These are phyloP conservation scores for Xerocomus brunneocitrinus DNA, from an alignment of 768 basidiomycete species.

Conservation along the genomic window DNA sequence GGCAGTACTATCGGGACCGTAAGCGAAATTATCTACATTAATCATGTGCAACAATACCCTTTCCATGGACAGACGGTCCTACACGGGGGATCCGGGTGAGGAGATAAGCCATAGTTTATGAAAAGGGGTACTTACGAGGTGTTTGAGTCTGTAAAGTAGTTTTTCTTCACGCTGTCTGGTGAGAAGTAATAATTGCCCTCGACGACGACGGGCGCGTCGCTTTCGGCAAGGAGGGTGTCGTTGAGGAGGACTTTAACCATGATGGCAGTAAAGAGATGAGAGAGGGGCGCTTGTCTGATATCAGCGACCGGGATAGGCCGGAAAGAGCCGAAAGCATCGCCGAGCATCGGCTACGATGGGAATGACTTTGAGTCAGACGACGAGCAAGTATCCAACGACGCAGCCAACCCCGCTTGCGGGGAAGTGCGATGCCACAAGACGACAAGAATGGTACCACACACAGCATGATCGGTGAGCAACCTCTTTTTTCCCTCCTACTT, in stretches of 20 bases:
- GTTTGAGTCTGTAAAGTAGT: slow-evolving; percentile 45
- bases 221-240: slow-evolving; percentile 54
- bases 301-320: neutral
- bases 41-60: slow-evolving; percentile 40
- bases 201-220: slow-evolving; percentile 48
- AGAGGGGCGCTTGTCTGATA: slow-evolving; percentile 3
- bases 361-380: neutral
- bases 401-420: slow-evolving; percentile 49
- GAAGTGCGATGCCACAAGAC: slow-evolving; percentile 61
- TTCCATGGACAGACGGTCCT: slow-evolving; percentile 69
- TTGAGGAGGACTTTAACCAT: slow-evolving; percentile 51
- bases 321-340: slow-evolving; percentile 17
- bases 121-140: slow-evolving; percentile 41
- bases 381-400: slow-evolving; percentile 1
- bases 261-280: neutral
- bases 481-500: neutral
- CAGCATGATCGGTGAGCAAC: slow-evolving; percentile 72
- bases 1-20: slow-evolving; percentile 38
- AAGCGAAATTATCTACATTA: neutral
- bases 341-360: slow-evolving; percentile 6
- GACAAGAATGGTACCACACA: slow-evolving; percentile 63
- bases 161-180: slow-evolving; percentile 44
- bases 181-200: slow-evolving; percentile 78
- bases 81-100: neutral
- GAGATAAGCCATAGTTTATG: slow-evolving; percentile 1